A percentile compares a stretch with the other conserved stretches of the same genome.
phyloP scores from a whole-genome alignment of 768 basidiomycete genomes.

The Boletus bicolor region DNA sequence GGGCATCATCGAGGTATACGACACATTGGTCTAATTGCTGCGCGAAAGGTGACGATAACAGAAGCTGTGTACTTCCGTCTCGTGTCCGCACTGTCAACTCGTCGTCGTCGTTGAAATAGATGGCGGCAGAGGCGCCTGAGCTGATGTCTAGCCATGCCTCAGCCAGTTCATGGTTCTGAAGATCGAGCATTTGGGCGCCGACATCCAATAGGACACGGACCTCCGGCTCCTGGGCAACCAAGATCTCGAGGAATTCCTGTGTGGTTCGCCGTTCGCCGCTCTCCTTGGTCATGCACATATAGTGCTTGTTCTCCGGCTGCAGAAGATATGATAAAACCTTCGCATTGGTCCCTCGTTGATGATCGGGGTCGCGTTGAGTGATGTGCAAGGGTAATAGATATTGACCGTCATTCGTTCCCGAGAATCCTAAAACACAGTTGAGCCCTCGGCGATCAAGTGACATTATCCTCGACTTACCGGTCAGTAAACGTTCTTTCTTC shows the following conservation, averaged over 20 bases:
- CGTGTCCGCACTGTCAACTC: conserved; percentile 32
- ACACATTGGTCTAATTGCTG: conserved; percentile 35
- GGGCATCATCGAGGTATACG: conserved; percentile 39
- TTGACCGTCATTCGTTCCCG: conserved; percentile 39
- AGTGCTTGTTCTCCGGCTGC: conserved; percentile 21
- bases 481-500: conserved; percentile 14
- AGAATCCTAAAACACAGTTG: conserved; percentile 28
- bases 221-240: conserved; percentile 37
- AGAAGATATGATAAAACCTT: conserved; percentile 32
- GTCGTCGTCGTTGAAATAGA: conserved; percentile 34
- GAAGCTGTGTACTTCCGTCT: conserved; percentile 27
- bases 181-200: conserved; percentile 55
- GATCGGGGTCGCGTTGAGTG: conserved; percentile 25
- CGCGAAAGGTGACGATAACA: conserved; percentile 33
- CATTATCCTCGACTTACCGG: conserved; percentile 6
- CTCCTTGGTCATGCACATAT: conserved; percentile 11
- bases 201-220: conserved; percentile 52
- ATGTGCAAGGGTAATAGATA: conserved; percentile 39
- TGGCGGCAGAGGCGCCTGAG: conserved; percentile 23
- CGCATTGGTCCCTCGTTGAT: conserved; percentile 45
- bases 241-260: conserved; percentile 20
- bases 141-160: conserved; percentile 37
- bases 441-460: neutral
- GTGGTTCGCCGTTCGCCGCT: conserved; percentile 19
- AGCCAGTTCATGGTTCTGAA: conserved; percentile 42